These are phyloP conservation scores for Triticum timopheevii DNA, from an alignment of 176 grass and related monocot genomes.

Conservation along the genomic window DNA sequence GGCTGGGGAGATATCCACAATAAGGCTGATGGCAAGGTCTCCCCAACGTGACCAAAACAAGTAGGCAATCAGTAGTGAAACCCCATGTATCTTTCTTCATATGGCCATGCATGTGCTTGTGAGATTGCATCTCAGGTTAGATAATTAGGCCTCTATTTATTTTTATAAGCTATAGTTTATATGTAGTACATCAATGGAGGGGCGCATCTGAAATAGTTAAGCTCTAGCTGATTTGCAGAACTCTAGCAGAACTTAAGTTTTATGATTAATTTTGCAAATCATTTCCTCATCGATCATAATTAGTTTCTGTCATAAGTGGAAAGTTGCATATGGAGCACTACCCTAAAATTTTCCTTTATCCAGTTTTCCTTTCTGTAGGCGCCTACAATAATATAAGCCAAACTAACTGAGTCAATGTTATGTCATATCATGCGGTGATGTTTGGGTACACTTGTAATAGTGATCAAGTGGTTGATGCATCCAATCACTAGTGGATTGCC, in stretches of 20 bases:
- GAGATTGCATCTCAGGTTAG: neutral
- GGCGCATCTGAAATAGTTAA: too few species aligned
- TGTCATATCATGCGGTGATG: neutral
- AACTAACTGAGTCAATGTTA: neutral
- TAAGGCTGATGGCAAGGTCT: conserved; percentile 11
- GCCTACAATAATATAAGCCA: neutral
- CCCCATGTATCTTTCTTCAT: conserved; percentile 20
- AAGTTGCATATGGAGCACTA: neutral
- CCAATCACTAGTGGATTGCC: neutral
- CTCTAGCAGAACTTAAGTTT: neutral
- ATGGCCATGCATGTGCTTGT: neutral
- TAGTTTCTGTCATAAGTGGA: neutral
- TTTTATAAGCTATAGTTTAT: neutral
- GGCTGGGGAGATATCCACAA: neutral
- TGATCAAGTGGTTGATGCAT: neutral
- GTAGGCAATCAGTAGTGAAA: neutral
- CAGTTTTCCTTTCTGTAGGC: neutral
- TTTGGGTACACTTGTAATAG: neutral
- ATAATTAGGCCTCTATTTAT: neutral
- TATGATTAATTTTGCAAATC: neutral
- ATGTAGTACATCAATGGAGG: too few species aligned
- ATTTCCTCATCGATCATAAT: neutral
- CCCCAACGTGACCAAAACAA: conserved; percentile 9
- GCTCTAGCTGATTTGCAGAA: neutral
- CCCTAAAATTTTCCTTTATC: neutral